Base-by-base conservation (phyloP, 73 alveolate species). In the Paramecium pentaurelia region DNA sequence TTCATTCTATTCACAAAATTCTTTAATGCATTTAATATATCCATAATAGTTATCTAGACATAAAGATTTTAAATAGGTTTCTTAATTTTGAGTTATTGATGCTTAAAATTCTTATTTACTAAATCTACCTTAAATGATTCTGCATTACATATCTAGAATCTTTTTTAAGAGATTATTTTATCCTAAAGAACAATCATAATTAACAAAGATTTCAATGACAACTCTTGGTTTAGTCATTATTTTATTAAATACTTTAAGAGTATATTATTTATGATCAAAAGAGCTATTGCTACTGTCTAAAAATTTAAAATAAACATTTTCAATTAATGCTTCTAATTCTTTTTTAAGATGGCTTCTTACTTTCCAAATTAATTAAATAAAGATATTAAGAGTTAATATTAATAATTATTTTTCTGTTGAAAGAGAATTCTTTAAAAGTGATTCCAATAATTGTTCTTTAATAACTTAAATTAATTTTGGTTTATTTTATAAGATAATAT, bases 121-220 rank as follows among this genome's bases (percentile, higher is more conserved):
- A 36, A 77, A 86, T 60, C 88, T 92, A 6, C 98, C 98, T 80
- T 97, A 93, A 14, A 98, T 97, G 20, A 98, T 98, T 86, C 95
- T 97, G 27, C 98, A 93, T 38, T 97, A 93, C 30, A 96, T 94
- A 45, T 95, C 97, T 60, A 96, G 93, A 75, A 97, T 96, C 86
- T 94, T 93, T 84, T 95, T 95, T 6, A 96, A 86, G 7, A 97
- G 87, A 87, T 92, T 92, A 25, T 92, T 83, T 83, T 83, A 71
- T 27, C 87, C 84, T 86, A 93, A 49, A 14, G 89, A 59, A 38
- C 96, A 93, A 91, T 98, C 99, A 92, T 96, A 98, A 94, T 98
- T 98, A 38, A 97, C 98, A 95, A 97, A 97, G 44, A 98, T 95
- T 90, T 98, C 99, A 14, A 97, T 86, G 51, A 92, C 92, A 68